Conservation (phyloP, 2,329 filamentous ascomycete species). For the Scorias spongiosa region DNA sequence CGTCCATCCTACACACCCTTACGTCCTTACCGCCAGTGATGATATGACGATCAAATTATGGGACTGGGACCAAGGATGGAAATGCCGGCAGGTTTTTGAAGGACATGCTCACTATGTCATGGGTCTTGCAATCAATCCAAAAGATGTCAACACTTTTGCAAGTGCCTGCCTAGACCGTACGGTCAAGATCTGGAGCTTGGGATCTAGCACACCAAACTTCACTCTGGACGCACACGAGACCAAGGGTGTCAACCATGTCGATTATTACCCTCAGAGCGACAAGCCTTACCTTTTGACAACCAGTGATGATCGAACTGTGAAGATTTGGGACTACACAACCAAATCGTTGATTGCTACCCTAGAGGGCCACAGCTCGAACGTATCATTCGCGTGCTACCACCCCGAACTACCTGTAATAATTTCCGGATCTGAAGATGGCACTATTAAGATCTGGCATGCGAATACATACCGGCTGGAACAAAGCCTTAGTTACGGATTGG, state of each 20-base stretch:
- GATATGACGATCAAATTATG: constrained; percentile 98
- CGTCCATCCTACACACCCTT: constrained; percentile 88
- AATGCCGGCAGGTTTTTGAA: constrained; percentile 92
- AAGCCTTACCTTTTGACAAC: constrained; percentile 86
- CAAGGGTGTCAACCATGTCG: constrained; percentile 95
- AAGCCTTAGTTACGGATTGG: constrained; percentile 86
- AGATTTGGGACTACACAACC: constrained; percentile 98
- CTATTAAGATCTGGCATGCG: constrained; percentile 95
- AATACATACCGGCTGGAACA: constrained; percentile 96
- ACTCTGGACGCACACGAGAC: constrained; percentile 94
- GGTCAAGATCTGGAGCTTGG: constrained; percentile 95
- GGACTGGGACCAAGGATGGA: constrained; percentile 99
- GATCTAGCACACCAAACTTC: constrained; percentile 86
- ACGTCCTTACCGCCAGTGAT: constrained; percentile 90
- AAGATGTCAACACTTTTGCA: constrained; percentile 51
- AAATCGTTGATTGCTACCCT: constrained; percentile 93
- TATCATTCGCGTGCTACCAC: constrained; percentile 96
- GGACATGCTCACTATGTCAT: constrained; percentile 95
- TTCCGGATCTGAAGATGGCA: constrained; percentile 93
- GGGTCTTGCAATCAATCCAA: constrained; percentile 93
- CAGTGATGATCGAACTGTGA: constrained; percentile 90
- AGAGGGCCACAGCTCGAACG: constrained; percentile 94
- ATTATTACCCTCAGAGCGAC: constrained; percentile 59
- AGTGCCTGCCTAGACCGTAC: constrained; percentile 92
- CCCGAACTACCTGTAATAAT: constrained; percentile 94